These are phyloP conservation scores for Penicillium taxi DNA, from an alignment of 495 filamentous ascomycete genomes.

Conservation along the genomic window DNA sequence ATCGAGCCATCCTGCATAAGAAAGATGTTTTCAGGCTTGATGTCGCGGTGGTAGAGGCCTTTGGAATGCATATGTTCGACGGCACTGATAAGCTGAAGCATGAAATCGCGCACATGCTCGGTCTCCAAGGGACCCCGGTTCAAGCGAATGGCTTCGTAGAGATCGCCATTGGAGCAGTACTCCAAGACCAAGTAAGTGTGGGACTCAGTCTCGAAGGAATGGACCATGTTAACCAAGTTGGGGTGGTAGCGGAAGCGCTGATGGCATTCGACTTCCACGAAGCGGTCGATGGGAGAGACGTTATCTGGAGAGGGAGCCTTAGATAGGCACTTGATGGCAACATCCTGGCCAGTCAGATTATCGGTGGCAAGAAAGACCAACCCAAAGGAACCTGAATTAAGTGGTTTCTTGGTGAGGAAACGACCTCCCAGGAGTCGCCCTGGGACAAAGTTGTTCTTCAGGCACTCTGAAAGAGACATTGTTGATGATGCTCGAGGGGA, in stretches of 20 bases:
- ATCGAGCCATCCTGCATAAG: constrained; percentile 74
- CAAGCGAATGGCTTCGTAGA: constrained; percentile 92
- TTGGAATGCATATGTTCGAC: constrained; percentile 85
- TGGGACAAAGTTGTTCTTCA: constrained; percentile 63
- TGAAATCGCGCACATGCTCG: constrained; percentile 92
- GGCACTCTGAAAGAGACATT: constrained; percentile 85
- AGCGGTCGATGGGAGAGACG: constrained; percentile 56
- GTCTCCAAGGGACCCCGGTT: constrained; percentile 86
- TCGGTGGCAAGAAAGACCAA: constrained; percentile 94
- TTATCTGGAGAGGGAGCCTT: constrained; percentile 56
- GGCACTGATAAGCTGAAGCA: constrained; percentile 87
- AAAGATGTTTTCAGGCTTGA: constrained; percentile 99
- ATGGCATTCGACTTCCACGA: constrained; percentile 83
- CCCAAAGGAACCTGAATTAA: constrained; percentile 97
- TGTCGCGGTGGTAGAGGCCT: constrained; percentile 92
- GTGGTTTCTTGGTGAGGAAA: constrained; percentile 81
- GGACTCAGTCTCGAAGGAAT: constrained; percentile 82
- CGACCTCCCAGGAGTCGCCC: constrained; percentile 74
- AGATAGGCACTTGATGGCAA: constrained; percentile 90
- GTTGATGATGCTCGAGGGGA: constrained; percentile 35
- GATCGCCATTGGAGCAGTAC: constrained; percentile 91
- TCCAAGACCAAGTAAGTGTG: constrained; percentile 92
- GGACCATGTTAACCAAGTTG: constrained; percentile 88
- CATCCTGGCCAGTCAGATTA: constrained; percentile 59
- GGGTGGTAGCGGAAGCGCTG: constrained; percentile 67